Evolutionary conservation across 2,329 filamentous ascomycete genomes (phyloP).

Genomic region (Plectosphaerella cucumerina): DNA sequence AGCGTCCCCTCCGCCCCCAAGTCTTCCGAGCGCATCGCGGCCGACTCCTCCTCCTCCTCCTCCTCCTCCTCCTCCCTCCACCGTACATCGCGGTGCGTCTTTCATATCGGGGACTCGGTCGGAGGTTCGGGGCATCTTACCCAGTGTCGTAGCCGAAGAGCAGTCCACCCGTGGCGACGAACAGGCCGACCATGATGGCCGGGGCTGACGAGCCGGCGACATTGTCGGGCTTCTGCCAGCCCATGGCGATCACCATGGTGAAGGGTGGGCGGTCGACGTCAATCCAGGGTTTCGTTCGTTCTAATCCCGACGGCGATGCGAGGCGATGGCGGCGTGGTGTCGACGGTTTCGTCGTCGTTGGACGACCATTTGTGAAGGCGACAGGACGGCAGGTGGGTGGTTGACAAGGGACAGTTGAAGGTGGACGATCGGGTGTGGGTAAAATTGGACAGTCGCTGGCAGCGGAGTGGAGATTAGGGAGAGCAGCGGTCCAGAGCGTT

Average conservation of each 20-base stretch:
- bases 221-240: constrained; percentile 71
- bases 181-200: constrained; percentile 68
- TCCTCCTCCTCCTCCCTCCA: background rate
- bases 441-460: constrained; percentile 10
- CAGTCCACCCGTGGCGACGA: constrained; percentile 65
- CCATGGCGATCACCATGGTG: constrained; percentile 64
- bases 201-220: constrained; percentile 69
- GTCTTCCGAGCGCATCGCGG: background rate
- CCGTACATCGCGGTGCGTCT: background rate
- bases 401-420: constrained; percentile 8
- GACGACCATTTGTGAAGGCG: constrained; percentile 11
- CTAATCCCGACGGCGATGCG: background rate
- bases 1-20: background rate
- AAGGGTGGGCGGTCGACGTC: constrained; percentile 39
- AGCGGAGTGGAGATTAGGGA: constrained; percentile 4
- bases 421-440: constrained; percentile 13
- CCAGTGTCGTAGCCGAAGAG: constrained; percentile 69
- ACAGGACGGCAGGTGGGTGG: background rate
- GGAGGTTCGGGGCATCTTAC: constrained; percentile 36
- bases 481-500: background rate
- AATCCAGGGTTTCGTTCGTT: constrained; percentile 33
- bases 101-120: background rate
- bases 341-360: constrained; percentile 12
- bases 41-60: background rate
- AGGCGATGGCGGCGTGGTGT: constrained; percentile 1